A percentile compares a stretch with the other conserved stretches of the same genome.
Evolutionary conservation across 164 flowering plant genomes (phyloP).

Genomic region (Brasenia schreberi): DNA sequence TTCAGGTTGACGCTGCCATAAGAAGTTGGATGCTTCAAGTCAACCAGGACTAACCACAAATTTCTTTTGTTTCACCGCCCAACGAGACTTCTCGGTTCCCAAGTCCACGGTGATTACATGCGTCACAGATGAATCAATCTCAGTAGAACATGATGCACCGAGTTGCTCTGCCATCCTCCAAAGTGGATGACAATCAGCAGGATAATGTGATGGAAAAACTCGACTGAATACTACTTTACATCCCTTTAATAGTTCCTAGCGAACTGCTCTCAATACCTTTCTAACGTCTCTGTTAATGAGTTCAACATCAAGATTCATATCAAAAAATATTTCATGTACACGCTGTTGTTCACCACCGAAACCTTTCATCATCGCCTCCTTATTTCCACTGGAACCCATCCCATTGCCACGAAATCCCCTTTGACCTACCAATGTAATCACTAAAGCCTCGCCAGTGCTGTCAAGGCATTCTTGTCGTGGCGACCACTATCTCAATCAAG

Average conservation of each 20-base stretch:
- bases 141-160: slow-evolving; percentile 56
- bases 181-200: slow-evolving; percentile 31
- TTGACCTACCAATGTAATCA: too few species aligned
- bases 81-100: slow-evolving; percentile 60
- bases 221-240: slow-evolving; percentile 65
- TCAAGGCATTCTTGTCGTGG: too few species aligned
- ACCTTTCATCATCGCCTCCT: too few species aligned
- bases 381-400: too few species aligned
- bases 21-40: slow-evolving; percentile 60
- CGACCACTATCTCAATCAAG: too few species aligned
- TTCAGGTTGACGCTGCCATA: slow-evolving; percentile 62
- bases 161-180: slow-evolving; percentile 72
- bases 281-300: slow-evolving; percentile 45
- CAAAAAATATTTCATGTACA: slow-evolving; percentile 43
- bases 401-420: too few species aligned
- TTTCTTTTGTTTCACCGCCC: slow-evolving; percentile 55
- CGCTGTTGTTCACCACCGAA: too few species aligned
- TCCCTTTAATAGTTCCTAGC: slow-evolving; percentile 41
- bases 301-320: slow-evolving; percentile 21
- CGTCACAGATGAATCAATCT: slow-evolving; percentile 54
- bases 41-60: slow-evolving; percentile 56
- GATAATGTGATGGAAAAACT: slow-evolving; percentile 34
- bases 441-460: too few species aligned
- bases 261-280: slow-evolving; percentile 40
- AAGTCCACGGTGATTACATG: slow-evolving; percentile 52